Base-by-base conservation (phyloP, 2,329 filamentous ascomycete genomes). In the Dactylellina leptospora region DNA sequence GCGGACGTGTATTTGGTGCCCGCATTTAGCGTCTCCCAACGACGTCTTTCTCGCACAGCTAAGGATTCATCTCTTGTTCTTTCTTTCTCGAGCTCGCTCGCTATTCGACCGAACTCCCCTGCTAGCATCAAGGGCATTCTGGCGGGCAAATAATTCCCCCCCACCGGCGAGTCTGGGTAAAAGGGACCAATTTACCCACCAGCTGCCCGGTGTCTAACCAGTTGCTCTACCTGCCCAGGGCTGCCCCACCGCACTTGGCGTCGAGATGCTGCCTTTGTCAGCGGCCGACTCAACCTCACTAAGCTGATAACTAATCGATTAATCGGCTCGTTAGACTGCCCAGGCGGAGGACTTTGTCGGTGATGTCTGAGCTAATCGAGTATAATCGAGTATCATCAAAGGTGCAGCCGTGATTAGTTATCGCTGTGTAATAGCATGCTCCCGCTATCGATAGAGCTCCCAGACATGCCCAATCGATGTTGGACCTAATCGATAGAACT, bases 281-380 rank as follows among this genome's bases (percentile, higher is more conserved):
- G 58, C 48, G 30, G 22, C 6, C 23, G 58, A 53, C 45, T 42
- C 44, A n/a, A 33, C 22, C 2, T 6, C 16, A 53, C 58, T 53
- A 62, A 53, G 58, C 58, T 23, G 58, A 62, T 62, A 62, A 62
- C 47, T 62, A 62, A 62, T 62, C 58, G 42, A 40, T n/a, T n/a
- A n/a, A n/a, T n/a, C n/a, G n/a, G n/a, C n/a, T n/a, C n/a, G n/a
- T n/a, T n/a, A n/a, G n/a, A n/a, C n/a, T n/a, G n/a, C n/a, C n/a
- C n/a, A n/a, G n/a, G n/a, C n/a, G n/a, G n/a, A n/a, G n/a, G n/a
- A n/a, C n/a, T n/a, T n/a, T n/a, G n/a, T n/a, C n/a, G n/a, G n/a
- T n/a, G n/a, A n/a, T n/a, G n/a, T n/a, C 42, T 47, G 42, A 47
- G 42, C 20, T 47, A 47, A 47, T 47, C 5, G 11, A 5, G 20